These are phyloP conservation scores for Hericium rajendrae DNA, from an alignment of 768 basidiomycete genomes.

Conservation along the genomic window DNA sequence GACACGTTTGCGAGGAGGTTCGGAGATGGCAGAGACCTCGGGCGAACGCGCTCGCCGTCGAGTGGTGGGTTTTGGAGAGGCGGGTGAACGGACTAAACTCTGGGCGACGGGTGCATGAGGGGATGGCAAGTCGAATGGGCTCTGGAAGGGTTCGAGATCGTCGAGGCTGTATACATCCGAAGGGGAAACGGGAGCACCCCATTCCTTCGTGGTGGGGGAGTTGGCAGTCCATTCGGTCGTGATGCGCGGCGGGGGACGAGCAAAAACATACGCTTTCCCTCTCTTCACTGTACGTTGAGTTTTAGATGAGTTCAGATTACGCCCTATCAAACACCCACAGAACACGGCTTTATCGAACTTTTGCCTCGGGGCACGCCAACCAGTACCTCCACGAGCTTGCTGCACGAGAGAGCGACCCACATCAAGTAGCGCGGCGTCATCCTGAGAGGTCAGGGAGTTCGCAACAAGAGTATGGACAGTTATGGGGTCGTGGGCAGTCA, in stretches of 20 bases:
- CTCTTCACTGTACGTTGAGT: not conserved
- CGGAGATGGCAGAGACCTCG: not conserved
- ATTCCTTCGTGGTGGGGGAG: not conserved
- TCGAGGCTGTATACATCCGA: not conserved
- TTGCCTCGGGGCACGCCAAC: not conserved
- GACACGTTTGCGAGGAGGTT: not conserved
- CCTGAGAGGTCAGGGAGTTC: not conserved
- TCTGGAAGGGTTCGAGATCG: not conserved
- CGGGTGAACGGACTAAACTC: not conserved
- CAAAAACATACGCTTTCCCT: conserved; percentile 4
- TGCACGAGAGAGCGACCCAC: not conserved
- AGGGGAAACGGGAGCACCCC: not conserved
- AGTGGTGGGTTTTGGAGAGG: not conserved
- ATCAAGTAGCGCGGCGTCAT: not conserved
- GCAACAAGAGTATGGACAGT: not conserved
- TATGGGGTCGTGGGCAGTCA: too few species aligned
- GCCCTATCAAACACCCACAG: too few species aligned
- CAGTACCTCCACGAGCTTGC: not conserved
- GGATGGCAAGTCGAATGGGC: not conserved
- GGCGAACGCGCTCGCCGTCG: not conserved
- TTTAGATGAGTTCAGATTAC: not conserved
- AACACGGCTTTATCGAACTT: not conserved
- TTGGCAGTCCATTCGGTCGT: not conserved
- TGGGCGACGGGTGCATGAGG: not conserved
- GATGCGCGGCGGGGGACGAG: not conserved